Conservation (phyloP, 23 red algal species). For the Cyanidioschyzon merolae region DNA sequence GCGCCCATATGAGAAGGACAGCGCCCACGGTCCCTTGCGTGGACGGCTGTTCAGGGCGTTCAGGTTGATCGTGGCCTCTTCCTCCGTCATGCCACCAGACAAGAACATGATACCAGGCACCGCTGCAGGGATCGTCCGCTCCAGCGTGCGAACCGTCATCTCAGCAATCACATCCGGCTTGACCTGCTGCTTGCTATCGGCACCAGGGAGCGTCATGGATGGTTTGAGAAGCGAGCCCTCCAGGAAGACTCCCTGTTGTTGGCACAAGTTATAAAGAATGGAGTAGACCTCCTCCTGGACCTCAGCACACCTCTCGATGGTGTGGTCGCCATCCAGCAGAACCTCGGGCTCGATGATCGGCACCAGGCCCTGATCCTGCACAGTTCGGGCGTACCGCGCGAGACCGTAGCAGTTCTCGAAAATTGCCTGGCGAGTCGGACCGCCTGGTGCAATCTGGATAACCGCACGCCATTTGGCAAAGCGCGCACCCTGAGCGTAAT, state of each 20-base stretch:
- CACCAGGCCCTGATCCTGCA: constrained; percentile 85
- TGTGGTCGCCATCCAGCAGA: constrained; percentile 93
- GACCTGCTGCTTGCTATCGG: constrained; percentile 54
- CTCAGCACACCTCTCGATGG: constrained; percentile 60
- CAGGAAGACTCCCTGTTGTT: constrained; percentile 68
- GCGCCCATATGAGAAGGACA: constrained; percentile 93
- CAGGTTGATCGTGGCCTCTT: constrained; percentile 90
- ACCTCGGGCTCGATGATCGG: constrained; percentile 99
- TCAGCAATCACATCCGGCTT: constrained; percentile 56
- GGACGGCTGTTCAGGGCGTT: constrained; percentile 75
- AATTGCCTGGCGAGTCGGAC: constrained; percentile 52
- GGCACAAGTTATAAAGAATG: constrained; percentile 80
- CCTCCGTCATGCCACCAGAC: constrained; percentile 96
- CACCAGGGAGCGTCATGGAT: constrained; percentile 88
- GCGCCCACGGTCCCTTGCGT: constrained; percentile 84
- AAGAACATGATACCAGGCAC: constrained; percentile 94
- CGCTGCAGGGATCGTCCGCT: constrained; percentile 71
- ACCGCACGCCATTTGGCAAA: constrained; percentile 99
- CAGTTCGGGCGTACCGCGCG: constrained; percentile 81
- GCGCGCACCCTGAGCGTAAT: constrained; percentile 92
- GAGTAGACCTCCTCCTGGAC: constrained; percentile 93
- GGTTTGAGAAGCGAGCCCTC: constrained; percentile 96
- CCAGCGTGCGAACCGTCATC: constrained; percentile 72
- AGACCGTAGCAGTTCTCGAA: constrained; percentile 90
- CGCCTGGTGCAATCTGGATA: constrained; percentile 67